Conservation (phyloP, 805 yeast species). For the Metschnikowia proteae region DNA sequence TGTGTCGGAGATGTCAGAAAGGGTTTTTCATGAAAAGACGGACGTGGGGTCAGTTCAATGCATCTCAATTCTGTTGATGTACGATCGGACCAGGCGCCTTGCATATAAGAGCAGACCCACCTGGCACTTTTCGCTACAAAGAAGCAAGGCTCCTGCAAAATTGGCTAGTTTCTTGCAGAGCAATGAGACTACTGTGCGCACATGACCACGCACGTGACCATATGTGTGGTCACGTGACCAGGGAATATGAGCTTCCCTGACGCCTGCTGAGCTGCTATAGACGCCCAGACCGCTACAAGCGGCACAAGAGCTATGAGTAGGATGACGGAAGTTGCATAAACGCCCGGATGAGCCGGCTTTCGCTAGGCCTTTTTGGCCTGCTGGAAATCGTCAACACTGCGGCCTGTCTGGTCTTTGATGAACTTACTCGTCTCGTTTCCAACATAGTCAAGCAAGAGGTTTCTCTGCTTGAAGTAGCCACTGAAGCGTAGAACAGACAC, state of each 20-base stretch:
- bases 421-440: conserved; percentile 23
- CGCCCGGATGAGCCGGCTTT: no score
- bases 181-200: no score
- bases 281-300: no score
- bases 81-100: conserved; percentile 6
- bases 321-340: no score
- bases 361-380: not conserved
- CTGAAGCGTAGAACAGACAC: conserved; percentile 45
- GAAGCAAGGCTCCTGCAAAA: no score
- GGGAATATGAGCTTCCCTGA: no score
- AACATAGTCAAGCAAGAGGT: conserved; percentile 35
- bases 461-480: conserved; percentile 48
- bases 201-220: not conserved
- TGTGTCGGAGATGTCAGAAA: conserved; percentile 18
- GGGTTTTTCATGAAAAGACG: conserved; percentile 28
- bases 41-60: conserved; percentile 18
- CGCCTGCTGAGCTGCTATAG: no score
- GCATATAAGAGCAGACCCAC: no score
- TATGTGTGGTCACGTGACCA: not conserved
- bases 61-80: conserved; percentile 23
- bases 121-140: no score
- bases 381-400: conserved; percentile 23
- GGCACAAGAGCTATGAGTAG: not conserved
- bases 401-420: conserved; percentile 20
- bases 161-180: no score